Conservation (phyloP, 1,284 basidiomycete species). For the Ceratobasidium sp. region DNA sequence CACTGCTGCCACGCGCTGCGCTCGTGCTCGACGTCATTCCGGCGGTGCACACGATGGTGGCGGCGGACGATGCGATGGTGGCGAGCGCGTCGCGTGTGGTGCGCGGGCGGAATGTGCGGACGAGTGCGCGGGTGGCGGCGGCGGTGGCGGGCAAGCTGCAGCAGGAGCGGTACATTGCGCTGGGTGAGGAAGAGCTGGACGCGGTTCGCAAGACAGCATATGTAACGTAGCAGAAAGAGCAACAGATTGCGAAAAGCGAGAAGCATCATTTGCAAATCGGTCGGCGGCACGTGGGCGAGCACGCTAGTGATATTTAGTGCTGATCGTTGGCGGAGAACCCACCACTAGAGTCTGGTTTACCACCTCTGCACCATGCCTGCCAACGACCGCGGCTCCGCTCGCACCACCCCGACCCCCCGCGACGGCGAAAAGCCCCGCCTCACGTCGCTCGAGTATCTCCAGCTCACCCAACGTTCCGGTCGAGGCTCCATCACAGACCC, state of each 20-base stretch:
- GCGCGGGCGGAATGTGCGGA: constrained; percentile 35
- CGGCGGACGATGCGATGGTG: constrained; percentile 68
- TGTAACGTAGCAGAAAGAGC: constrained; percentile 20
- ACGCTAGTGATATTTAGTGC: constrained; percentile 43
- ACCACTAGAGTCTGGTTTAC: background rate
- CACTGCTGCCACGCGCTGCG: constrained; percentile 61
- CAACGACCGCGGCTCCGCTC: constrained; percentile 33
- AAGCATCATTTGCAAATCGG: constrained; percentile 51
- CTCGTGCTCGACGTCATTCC: constrained; percentile 79
- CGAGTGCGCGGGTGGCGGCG: constrained; percentile 40
- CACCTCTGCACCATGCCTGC: constrained; percentile 24
- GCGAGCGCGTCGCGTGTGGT: constrained; percentile 23
- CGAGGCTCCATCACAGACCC: constrained; percentile 84
- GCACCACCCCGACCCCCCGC: constrained; percentile 52
- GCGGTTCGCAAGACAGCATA: constrained; percentile 25
- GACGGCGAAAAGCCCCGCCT: constrained; percentile 61
- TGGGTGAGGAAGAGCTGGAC: constrained; percentile 19
- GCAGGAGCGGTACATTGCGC: constrained; percentile 46
- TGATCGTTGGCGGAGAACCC: constrained; percentile 32
- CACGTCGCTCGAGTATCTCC: constrained; percentile 78
- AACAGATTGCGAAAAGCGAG: constrained; percentile 46
- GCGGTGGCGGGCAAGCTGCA: constrained; percentile 32
- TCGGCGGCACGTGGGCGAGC: constrained; percentile 42
- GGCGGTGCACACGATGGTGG: constrained; percentile 75
- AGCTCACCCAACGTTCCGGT: constrained; percentile 68